Evolutionary conservation across 306 rosid species (phyloP).

Genomic region (Prinsepia uniflora): DNA sequence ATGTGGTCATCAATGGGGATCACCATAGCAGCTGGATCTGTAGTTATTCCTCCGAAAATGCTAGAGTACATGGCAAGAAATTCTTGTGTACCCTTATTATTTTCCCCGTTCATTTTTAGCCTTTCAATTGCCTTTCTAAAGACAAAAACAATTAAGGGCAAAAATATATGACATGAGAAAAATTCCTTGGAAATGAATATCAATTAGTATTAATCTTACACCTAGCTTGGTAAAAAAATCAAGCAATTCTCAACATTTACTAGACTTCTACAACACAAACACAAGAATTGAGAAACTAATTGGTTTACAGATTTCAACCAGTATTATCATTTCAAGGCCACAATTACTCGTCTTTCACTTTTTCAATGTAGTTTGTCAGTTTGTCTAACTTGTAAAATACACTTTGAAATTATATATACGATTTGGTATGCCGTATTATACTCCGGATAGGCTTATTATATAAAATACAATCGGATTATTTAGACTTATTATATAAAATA

Average conservation of each 20-base stretch:
- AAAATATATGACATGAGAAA: neutral
- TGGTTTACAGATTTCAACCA: neutral
- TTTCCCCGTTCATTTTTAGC: constrained; percentile 48
- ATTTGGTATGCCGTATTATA: too few species aligned
- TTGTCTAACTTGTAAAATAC: neutral
- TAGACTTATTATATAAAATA: too few species aligned
- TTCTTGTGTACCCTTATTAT: constrained; percentile 47
- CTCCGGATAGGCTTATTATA: too few species aligned
- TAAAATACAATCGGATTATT: too few species aligned
- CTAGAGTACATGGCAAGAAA: constrained; percentile 92
- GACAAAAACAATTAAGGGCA: neutral
- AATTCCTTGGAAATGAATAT: neutral
- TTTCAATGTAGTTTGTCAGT: neutral
- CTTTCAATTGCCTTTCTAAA: constrained; percentile 51
- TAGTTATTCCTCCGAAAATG: constrained; percentile 73
- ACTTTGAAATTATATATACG: too few species aligned
- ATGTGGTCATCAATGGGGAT: constrained; percentile 91
- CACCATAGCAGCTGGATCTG: constrained; percentile 79
- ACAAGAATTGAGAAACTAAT: too few species aligned
- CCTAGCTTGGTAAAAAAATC: neutral
- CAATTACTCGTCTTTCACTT: neutral
- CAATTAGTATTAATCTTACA: neutral
- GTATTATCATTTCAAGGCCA: neutral
- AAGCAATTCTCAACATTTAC: neutral
- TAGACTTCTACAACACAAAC: neutral